Evolutionary conservation across 2,329 filamentous ascomycete species (phyloP), one percentile per base, ranked within the genome.

Genomic region (Sarocladiaceae sp.): DNA sequence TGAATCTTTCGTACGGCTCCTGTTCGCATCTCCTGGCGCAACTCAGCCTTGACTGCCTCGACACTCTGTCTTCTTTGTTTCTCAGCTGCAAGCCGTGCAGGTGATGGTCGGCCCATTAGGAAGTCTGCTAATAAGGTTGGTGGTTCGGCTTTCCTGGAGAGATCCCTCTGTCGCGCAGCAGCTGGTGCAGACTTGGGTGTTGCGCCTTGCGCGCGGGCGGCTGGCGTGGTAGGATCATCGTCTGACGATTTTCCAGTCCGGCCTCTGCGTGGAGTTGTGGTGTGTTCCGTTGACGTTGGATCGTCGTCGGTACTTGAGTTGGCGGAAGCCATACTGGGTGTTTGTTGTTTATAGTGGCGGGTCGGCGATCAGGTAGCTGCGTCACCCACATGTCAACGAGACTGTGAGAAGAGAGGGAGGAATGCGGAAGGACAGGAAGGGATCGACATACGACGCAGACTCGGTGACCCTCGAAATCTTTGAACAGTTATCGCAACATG

Each of bases 1-100:
- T 73, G 84, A 59, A 82, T 75, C 68, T 73, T 83, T 64, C 69
- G 77, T 50, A 78, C 80, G n/a, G 76, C 68, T 6, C 73, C 80
- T 58, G 83, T 73, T 50, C 78, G 78, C 79, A 82, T 82, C 59
- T 82, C 78, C 35, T 71, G 67, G 20, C 70, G 66, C 53, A 74
- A 52, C 57, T 75, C 72, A 29, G 76, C 74, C 71, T 86, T 78
- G 61, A 82, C 73, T 55, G 78, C 65, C 68, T 87, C 78, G 59
- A 83, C 66, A 59, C 78, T 81, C 67, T 79, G 79, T 59, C 82
- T 74, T 57, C 80, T 73, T 48, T 74, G 70, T 12, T 73, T 72
- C 8, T 77, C 70, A 8, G 78, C 79, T 1, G 76, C 73, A 15
- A 79, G 55, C 25, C 82, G 76, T n/a, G 77, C 75, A 2, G 80